Conservation (phyloP, 1,139 yeast species). For the Keqinozyma sinolaborantium region DNA sequence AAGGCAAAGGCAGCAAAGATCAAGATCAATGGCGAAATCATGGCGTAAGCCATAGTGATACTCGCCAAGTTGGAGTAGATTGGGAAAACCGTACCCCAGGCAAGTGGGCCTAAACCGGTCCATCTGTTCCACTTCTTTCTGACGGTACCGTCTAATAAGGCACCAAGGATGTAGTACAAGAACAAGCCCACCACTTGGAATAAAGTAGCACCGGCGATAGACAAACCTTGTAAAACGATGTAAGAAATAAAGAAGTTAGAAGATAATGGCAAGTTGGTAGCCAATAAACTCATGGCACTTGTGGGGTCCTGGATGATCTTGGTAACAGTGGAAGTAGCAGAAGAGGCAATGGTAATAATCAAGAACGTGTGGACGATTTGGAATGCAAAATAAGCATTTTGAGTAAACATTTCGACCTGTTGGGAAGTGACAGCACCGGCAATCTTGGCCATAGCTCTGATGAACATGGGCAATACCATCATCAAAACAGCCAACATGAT, state of each 20-base stretch:
- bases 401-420: constrained; percentile 68
- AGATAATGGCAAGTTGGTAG: constrained; percentile 78
- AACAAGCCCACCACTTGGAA: constrained; percentile 75
- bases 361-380: constrained; percentile 69
- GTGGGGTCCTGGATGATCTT: constrained; percentile 62
- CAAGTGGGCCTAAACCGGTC: constrained; percentile 55
- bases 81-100: constrained; percentile 92
- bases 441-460: constrained; percentile 65
- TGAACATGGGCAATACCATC: constrained; percentile 75
- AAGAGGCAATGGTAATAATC: constrained; percentile 66
- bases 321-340: constrained; percentile 73
- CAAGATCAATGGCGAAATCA: constrained; percentile 73
- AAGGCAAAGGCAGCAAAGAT: constrained; percentile 70
- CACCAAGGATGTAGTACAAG: constrained; percentile 67
- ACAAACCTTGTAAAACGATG: constrained; percentile 75
- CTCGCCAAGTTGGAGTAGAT: constrained; percentile 79
- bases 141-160: constrained; percentile 72
- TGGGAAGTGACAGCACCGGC: constrained; percentile 67
- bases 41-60: constrained; percentile 72
- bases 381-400: constrained; percentile 69
- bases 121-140: constrained; percentile 82
- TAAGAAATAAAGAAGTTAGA: constrained; percentile 81
- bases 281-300: constrained; percentile 64
- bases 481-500: constrained; percentile 63
- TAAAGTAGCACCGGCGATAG: constrained; percentile 75